These are phyloP conservation scores for Gautieria morchelliformis DNA, from an alignment of 768 basidiomycete species.

Conservation along the genomic window DNA sequence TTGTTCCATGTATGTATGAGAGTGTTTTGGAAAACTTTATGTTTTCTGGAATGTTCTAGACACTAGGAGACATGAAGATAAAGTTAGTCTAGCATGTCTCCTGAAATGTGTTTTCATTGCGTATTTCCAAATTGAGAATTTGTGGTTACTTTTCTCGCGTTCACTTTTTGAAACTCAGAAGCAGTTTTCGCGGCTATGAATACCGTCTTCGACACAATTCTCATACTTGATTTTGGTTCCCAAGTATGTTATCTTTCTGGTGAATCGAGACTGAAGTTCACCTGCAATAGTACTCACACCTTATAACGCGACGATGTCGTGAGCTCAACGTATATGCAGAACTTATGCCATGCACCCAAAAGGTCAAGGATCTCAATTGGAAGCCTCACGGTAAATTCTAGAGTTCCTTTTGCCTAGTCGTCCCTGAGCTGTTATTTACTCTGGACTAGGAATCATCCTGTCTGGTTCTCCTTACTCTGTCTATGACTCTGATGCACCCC, in stretches of 20 bases:
- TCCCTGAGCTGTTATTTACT: constrained; percentile 5
- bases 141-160: neutral
- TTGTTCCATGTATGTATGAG: too few species aligned
- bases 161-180: neutral
- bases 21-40: too few species aligned
- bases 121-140: too few species aligned
- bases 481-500: constrained; percentile 86
- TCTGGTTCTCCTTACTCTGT: constrained; percentile 99
- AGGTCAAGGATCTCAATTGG: constrained; percentile 79
- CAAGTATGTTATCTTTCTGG: constrained; percentile 45
- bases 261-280: neutral
- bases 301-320: constrained; percentile 95
- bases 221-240: constrained; percentile 95
- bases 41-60: too few species aligned
- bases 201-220: constrained; percentile 72
- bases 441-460: constrained; percentile 71
- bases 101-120: too few species aligned
- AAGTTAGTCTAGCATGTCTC: too few species aligned
- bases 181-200: neutral
- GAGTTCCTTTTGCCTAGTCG: neutral
- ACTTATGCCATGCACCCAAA: constrained; percentile 92
- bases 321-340: constrained; percentile 97
- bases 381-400: constrained; percentile 74
- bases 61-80: too few species aligned
- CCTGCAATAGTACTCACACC: constrained; percentile 75